A percentile compares a stretch with the other conserved stretches of the same genome.
phyloP scores from a whole-genome alignment of 257 asterid species.

The Ehretia macrophylla region DNA sequence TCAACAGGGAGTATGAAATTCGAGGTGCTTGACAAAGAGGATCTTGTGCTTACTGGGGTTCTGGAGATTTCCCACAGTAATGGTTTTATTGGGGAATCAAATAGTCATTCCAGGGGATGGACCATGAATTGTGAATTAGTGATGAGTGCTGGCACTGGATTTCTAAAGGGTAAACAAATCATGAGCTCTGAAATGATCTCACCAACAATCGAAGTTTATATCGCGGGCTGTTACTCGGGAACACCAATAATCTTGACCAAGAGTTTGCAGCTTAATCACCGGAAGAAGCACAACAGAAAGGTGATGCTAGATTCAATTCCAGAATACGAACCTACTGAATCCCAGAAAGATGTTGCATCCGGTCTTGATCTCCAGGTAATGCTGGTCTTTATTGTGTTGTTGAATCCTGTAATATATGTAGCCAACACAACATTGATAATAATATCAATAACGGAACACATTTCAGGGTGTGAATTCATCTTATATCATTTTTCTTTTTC shows the following conservation, averaged over 20 bases:
- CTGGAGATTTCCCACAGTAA: slow-evolving; percentile 50
- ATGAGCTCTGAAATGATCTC: slow-evolving; percentile 39
- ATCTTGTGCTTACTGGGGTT: slow-evolving; percentile 62
- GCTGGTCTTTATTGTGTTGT: neutral
- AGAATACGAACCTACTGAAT: slow-evolving; percentile 45
- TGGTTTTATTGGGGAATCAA: slow-evolving; percentile 49
- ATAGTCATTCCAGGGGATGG: slow-evolving; percentile 40
- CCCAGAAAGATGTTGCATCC: slow-evolving; percentile 37
- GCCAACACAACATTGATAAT: neutral
- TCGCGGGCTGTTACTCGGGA: slow-evolving; percentile 78
- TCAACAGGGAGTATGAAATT: slow-evolving; percentile 67
- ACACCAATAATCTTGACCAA: slow-evolving; percentile 74
- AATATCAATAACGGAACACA: neutral
- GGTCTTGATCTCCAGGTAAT: slow-evolving; percentile 64
- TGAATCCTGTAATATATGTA: neutral
- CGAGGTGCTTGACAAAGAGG: slow-evolving; percentile 59
- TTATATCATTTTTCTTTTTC: too few species aligned
- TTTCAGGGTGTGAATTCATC: too few species aligned
- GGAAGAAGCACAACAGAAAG: slow-evolving; percentile 56
- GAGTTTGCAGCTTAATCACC: slow-evolving; percentile 54
- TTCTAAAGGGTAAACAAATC: slow-evolving; percentile 61
- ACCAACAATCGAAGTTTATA: slow-evolving; percentile 75
- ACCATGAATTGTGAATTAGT: slow-evolving; percentile 67
- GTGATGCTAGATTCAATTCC: slow-evolving; percentile 64
- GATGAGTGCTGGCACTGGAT: slow-evolving; percentile 44